Evolutionary conservation across 352 stramenopile species (phyloP).

Genomic region (Phytophthora podocarpi): DNA sequence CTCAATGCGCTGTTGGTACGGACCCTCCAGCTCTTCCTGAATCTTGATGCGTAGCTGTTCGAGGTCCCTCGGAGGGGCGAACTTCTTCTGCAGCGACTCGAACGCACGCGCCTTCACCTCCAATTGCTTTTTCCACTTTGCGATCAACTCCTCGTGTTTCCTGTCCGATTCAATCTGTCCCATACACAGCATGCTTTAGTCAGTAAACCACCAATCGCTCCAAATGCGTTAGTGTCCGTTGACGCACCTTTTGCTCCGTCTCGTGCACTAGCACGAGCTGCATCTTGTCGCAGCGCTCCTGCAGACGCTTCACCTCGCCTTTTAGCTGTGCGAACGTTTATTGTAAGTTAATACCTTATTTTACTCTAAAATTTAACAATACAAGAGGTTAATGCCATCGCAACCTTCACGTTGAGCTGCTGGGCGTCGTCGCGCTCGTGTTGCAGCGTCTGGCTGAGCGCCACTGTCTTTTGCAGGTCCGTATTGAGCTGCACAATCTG

Average conservation of each 20-base stretch:
- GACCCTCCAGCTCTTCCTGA: slow-evolving; percentile 81
- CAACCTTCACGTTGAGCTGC: slow-evolving; percentile 64
- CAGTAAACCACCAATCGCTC: no score
- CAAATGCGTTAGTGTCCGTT: no score
- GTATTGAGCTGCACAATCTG: slow-evolving; percentile 88
- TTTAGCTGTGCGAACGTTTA: slow-evolving; percentile 42
- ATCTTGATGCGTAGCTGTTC: slow-evolving; percentile 85
- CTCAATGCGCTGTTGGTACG: slow-evolving; percentile 70
- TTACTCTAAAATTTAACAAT: background rate
- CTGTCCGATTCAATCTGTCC: slow-evolving; percentile 76
- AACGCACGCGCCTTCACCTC: slow-evolving; percentile 84
- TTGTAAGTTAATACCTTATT: background rate
- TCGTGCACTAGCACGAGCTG: slow-evolving; percentile 81
- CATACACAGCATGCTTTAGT: background rate
- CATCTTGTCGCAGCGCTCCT: slow-evolving; percentile 84
- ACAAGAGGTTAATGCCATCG: background rate
- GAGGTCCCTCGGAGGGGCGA: slow-evolving; percentile 79
- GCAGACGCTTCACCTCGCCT: slow-evolving; percentile 62
- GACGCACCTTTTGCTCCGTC: slow-evolving; percentile 73
- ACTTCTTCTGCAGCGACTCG: slow-evolving; percentile 82
- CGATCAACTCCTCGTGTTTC: slow-evolving; percentile 82
- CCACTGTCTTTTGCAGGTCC: slow-evolving; percentile 82
- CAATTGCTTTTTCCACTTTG: slow-evolving; percentile 86
- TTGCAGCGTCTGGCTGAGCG: slow-evolving; percentile 80
- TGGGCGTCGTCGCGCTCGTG: slow-evolving; percentile 74